phyloP scores from a whole-genome alignment of 345 rosid species.

The Eucalyptus pauciflora region DNA sequence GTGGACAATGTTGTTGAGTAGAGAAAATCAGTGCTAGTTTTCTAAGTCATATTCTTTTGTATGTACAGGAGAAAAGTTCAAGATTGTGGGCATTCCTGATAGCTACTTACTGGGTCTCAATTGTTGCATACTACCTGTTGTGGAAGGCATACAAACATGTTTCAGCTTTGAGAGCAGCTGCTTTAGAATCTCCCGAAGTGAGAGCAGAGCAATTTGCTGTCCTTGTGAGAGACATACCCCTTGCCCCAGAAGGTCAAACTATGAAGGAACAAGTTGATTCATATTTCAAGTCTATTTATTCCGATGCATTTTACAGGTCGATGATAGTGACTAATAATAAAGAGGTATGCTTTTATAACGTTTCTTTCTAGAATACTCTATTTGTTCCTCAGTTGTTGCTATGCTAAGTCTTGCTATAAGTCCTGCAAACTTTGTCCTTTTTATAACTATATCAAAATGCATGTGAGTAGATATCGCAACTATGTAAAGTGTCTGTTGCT shows the following conservation, averaged over 20 bases:
- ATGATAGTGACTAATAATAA: slow-evolving; percentile 62
- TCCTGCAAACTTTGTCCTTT: not conserved
- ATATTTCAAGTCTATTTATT: slow-evolving; percentile 60
- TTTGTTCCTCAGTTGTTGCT: not conserved
- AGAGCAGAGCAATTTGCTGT: slow-evolving; percentile 71
- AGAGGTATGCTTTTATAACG: slow-evolving; percentile 15
- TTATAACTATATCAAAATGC: accelerated
- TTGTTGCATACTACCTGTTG: slow-evolving; percentile 55
- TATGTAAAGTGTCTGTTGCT: not conserved
- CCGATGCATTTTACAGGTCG: slow-evolving; percentile 73
- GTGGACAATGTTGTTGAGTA: not conserved
- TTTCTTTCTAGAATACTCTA: not conserved
- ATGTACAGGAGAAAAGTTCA: slow-evolving; percentile 22
- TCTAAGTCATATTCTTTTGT: not conserved
- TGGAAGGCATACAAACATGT: slow-evolving; percentile 90
- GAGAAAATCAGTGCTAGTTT: not conserved
- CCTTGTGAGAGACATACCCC: slow-evolving; percentile 77
- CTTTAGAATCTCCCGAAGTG: slow-evolving; percentile 51
- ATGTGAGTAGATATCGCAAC: accelerated
- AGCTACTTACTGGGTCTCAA: slow-evolving; percentile 64
- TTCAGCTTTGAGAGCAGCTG: slow-evolving; percentile 48
- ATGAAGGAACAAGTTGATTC: slow-evolving; percentile 77
- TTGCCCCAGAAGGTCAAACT: slow-evolving; percentile 31
- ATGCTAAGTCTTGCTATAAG: not conserved
- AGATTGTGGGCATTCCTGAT: slow-evolving; percentile 74